Conservation (phyloP, 345 rosid species). For the Eucalyptus tenuipes region DNA sequence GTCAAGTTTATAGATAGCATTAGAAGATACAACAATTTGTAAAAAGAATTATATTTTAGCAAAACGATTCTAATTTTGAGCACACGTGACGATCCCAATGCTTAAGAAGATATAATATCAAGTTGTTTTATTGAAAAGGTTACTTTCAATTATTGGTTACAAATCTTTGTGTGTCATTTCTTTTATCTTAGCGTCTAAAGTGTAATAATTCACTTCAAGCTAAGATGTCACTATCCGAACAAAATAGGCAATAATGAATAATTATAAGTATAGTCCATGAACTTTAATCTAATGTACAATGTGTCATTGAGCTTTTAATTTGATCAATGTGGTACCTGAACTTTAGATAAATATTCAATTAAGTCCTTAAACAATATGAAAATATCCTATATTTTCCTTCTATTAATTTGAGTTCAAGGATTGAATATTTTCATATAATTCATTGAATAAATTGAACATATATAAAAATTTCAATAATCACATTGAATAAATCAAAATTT, state of each 20-base stretch:
- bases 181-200: not conserved
- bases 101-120: not conserved
- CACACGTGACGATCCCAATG: not conserved
- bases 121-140: not conserved
- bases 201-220: not conserved
- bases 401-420: too few relatives aligned
- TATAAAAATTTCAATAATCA: accelerated
- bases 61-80: not conserved
- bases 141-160: not conserved
- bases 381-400: accelerated
- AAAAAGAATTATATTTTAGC: not conserved
- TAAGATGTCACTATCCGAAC: not conserved
- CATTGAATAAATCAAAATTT: too few relatives aligned
- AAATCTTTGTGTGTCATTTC: not conserved
- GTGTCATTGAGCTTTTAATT: not conserved
- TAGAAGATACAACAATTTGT: not conserved
- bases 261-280: accelerated
- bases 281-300: too few relatives aligned
- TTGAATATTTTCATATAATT: too few relatives aligned
- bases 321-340: too few relatives aligned
- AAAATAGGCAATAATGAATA: not conserved
- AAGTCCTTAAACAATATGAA: too few relatives aligned
- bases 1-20: not conserved
- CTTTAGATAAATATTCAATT: not conserved
- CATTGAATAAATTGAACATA: accelerated